Percentiles rank a stretch among this genome's conserved stretches.
These are phyloP conservation scores for Danielozyma ontarioensis DNA, from an alignment of 805 yeast species.

Conservation along the genomic window DNA sequence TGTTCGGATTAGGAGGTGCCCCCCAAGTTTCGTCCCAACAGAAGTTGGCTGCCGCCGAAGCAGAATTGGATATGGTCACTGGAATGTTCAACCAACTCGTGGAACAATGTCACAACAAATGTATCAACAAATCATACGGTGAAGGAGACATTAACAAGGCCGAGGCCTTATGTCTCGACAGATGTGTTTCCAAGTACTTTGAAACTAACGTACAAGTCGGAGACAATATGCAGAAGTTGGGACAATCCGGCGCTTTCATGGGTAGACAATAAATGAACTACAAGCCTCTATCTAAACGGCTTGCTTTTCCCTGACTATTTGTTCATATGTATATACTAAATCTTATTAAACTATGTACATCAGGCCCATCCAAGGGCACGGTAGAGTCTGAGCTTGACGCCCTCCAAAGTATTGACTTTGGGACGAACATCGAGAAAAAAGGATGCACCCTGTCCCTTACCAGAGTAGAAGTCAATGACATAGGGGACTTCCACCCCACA, in stretches of 20 bases:
- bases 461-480: conserved; percentile 83
- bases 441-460: conserved; percentile 44
- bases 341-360: not conserved
- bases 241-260: conserved; percentile 43
- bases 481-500: conserved; percentile 83
- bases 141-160: conserved; percentile 74
- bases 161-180: conserved; percentile 85
- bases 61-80: conserved; percentile 94
- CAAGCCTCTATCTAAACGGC: not conserved
- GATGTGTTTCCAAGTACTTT: conserved; percentile 93
- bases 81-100: conserved; percentile 94
- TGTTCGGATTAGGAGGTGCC: conserved; percentile 78
- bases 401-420: conserved; percentile 77
- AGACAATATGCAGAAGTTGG: conserved; percentile 54
- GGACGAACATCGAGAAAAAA: conserved; percentile 91
- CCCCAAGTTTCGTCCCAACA: conserved; percentile 73
- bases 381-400: conserved; percentile 61
- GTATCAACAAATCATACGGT: conserved; percentile 61
- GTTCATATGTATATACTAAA: not conserved
- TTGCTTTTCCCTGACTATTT: not conserved
- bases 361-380: conserved; percentile 49
- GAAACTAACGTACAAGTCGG: conserved; percentile 94
- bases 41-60: conserved; percentile 87
- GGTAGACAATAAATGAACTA: conserved; percentile 33
- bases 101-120: conserved; percentile 82